Base-by-base conservation (phyloP, 805 yeast species). In the Kodamaea neixiangensis region DNA sequence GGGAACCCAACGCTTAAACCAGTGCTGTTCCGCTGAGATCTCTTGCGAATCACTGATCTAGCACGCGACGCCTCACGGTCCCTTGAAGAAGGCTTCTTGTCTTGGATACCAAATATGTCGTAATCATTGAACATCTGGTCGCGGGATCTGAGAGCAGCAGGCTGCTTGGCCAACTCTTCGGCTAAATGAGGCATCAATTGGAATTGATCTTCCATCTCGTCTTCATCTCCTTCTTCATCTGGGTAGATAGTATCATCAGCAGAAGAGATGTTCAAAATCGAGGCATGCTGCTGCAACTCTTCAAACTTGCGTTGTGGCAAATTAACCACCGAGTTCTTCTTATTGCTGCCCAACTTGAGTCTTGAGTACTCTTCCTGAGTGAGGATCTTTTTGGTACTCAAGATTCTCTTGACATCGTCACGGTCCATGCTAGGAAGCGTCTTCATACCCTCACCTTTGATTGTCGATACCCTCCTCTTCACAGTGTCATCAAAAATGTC, bases 381-480 rank as follows among this genome's bases (percentile, higher is more conserved):
- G 40, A 75, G 66, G 7, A 68, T 69, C 35, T 66, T 63, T 49
- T 72, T 73, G 47, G 65, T 62, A 50, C 61, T 67, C 58, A 73
- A 59, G 31, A 76, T 75, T 50, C 67, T 64, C 55, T 71, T 67
- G 7, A 76, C 74, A 48, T 76, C 80, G 41, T 73, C 72, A 13
- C 68, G 63, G 51, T 75, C 78, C 79, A 76, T 76, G 54, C 79
- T 75, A 44, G 81, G 80, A 43, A 76, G 66, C 1, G 79, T 75
- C 50, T 70, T 74, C 79, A 76, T 76, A 13, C 80, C 80, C 25
- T 60, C 62, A n/a, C 76, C 61, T 50, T 65, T 68, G 19, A 76
- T 76, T 4, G 80, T 76, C n/a, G 73, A 66, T 48, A 46, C 62
- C 64, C 40, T 58, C 55, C 22, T 60, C 63, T 18, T 46, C 7